Conservation (phyloP, 805 yeast species). For the Nakazawaea wickerhamii region DNA sequence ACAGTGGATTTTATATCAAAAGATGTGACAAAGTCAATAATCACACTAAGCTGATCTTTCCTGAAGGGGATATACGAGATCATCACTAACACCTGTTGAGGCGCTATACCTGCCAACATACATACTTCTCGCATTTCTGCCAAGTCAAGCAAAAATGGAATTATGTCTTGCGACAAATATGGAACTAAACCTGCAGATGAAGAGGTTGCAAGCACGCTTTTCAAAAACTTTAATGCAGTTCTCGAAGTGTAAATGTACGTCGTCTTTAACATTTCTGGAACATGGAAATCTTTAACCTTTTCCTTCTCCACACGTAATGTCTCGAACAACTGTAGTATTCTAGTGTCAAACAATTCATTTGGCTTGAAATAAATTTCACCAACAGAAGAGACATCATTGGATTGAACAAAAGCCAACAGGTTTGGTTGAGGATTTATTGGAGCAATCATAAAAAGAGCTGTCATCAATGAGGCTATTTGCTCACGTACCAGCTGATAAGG, state of each 20-base stretch:
- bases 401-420: constrained; percentile 33
- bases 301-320: constrained; percentile 31
- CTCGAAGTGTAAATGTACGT: constrained; percentile 59
- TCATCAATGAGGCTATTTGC: constrained; percentile 57
- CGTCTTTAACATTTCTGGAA: constrained; percentile 55
- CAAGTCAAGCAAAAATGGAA: constrained; percentile 66
- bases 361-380: constrained; percentile 19
- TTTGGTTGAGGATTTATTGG: constrained; percentile 36
- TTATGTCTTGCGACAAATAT: constrained; percentile 42
- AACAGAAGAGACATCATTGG: constrained; percentile 30
- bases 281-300: constrained; percentile 28
- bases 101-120: constrained; percentile 56
- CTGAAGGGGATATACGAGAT: constrained; percentile 46
- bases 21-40: constrained; percentile 39
- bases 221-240: constrained; percentile 58
- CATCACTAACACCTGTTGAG: constrained; percentile 39
- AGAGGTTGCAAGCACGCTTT: constrained; percentile 47
- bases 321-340: constrained; percentile 23
- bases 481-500: constrained; percentile 70
- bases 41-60: constrained; percentile 31
- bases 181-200: constrained; percentile 49
- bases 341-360: background rate
- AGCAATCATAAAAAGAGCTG: constrained; percentile 36
- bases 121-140: constrained; percentile 75
- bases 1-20: constrained; percentile 33